phyloP scores from a whole-genome alignment of 108 stramenopile genomes.

The Parietichytrium sp. region DNA sequence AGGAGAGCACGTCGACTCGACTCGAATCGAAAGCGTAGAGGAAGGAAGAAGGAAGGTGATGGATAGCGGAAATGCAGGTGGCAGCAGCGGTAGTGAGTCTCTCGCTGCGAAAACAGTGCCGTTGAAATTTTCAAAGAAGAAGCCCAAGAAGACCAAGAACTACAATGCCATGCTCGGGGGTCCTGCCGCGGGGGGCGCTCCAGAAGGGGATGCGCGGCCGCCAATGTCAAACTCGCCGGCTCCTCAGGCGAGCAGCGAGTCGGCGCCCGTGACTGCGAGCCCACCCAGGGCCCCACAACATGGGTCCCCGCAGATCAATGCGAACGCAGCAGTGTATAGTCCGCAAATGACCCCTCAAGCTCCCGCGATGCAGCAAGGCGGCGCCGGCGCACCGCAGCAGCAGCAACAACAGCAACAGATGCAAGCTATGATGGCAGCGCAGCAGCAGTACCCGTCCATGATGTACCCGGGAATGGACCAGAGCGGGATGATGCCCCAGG shows the following conservation, averaged over 20 bases:
- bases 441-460: neutral
- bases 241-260: neutral
- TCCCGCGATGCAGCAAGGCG: neutral
- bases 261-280: neutral
- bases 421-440: neutral
- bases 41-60: neutral
- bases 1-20: neutral
- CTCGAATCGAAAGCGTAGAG: neutral
- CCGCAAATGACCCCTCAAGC: neutral
- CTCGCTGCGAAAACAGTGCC: no score
- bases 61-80: neutral
- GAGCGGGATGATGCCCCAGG: slow-evolving; percentile 24
- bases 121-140: neutral
- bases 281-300: neutral
- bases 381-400: neutral
- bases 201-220: neutral
- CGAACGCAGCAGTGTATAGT: neutral
- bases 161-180: slow-evolving; percentile 6
- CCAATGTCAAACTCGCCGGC: neutral
- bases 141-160: slow-evolving; percentile 23
- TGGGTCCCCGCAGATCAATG: neutral
- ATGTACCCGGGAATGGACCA: neutral
- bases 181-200: neutral
- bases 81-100: neutral
- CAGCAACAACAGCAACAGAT: neutral